Conservation (phyloP, 2,329 filamentous ascomycete species). For the Huntiella savannae region DNA sequence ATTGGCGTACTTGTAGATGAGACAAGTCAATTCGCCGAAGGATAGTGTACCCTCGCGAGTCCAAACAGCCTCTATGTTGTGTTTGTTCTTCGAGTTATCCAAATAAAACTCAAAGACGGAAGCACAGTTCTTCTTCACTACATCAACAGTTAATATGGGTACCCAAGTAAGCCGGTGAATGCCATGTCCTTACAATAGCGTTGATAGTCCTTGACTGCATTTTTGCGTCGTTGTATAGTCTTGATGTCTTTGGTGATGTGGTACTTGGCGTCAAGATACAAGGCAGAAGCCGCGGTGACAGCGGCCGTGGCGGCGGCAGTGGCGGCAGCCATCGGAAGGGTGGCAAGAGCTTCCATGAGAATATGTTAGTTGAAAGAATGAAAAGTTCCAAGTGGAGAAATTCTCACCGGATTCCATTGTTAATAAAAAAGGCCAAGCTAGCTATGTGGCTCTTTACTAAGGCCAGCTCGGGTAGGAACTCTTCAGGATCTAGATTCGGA, state of each 20-base stretch:
- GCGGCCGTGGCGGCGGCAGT: not conserved
- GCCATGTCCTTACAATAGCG: slow-evolving; percentile 24
- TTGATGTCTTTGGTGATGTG: slow-evolving; percentile 43
- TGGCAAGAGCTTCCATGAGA: not conserved
- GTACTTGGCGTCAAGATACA: slow-evolving; percentile 50
- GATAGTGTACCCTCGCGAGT: slow-evolving; percentile 41
- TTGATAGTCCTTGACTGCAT: slow-evolving; percentile 24
- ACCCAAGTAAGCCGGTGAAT: not conserved
- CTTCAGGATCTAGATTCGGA: no score
- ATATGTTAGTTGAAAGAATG: not conserved
- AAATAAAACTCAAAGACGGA: slow-evolving; percentile 51
- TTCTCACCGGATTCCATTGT: no score
- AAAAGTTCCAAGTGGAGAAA: not conserved
- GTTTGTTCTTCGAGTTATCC: slow-evolving; percentile 30
- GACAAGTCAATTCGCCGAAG: slow-evolving; percentile 35
- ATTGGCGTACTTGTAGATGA: slow-evolving; percentile 39
- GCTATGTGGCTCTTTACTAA: no score
- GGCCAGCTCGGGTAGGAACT: no score
- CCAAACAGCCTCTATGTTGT: slow-evolving; percentile 44
- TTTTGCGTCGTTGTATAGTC: slow-evolving; percentile 24
- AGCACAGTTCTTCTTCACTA: slow-evolving; percentile 24
- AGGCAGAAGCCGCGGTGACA: not conserved
- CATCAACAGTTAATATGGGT: slow-evolving; percentile 12
- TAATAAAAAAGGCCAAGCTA: no score
- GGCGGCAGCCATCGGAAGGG: not conserved